Evolutionary conservation across 2,329 filamentous ascomycete genomes (phyloP), one percentile per base, ranked within the genome.

Genomic region (Aspergillus sp.): DNA sequence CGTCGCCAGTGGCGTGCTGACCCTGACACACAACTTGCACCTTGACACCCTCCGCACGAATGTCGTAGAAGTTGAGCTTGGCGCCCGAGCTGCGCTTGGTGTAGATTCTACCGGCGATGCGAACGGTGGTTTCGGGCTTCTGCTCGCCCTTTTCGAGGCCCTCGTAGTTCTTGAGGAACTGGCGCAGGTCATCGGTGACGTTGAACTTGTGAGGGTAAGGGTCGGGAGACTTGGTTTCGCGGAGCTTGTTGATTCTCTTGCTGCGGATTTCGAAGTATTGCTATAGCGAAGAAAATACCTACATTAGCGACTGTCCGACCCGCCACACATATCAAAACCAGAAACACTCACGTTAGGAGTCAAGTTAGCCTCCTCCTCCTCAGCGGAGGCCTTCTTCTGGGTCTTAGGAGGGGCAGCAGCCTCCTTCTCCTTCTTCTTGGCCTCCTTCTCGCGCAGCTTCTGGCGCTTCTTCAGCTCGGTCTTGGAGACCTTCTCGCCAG

Each of bases 231-330:
- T 86, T 83, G 64, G 81, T 82, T 64, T 84, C 75, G 62, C 85
- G 81, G 54, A 91, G 79, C 61, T 85, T 85, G 70, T 86, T 85
- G 75, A 95, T 83, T 57, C 80, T 80, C 59, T 88, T 82, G 63
- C 86, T 94, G 54, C 93, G 87, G 66, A 97, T 94, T 75, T 98
- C 93, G 68, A 95, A 96, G 77, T 97, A 98, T 84, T 88, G 84
- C 82, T 86, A 61, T 12, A 49, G 20, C 46, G 42, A 20, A 33
- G 3, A 5, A 55, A 13, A 33, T 43, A n/a, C 3, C 9, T 17
- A 4, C 12, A 22, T 23, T 30, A 30, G 25, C 10, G 4, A 12
- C 33, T 35, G 5, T 32, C 19, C 13, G 12, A 41, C 46, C 30
- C 25, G 25, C 25, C 30, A 15, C 42, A 22, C 33, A 32, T 37